Evolutionary conservation across 805 yeast genomes (phyloP).

Genomic region (Dipodascus albidus): DNA sequence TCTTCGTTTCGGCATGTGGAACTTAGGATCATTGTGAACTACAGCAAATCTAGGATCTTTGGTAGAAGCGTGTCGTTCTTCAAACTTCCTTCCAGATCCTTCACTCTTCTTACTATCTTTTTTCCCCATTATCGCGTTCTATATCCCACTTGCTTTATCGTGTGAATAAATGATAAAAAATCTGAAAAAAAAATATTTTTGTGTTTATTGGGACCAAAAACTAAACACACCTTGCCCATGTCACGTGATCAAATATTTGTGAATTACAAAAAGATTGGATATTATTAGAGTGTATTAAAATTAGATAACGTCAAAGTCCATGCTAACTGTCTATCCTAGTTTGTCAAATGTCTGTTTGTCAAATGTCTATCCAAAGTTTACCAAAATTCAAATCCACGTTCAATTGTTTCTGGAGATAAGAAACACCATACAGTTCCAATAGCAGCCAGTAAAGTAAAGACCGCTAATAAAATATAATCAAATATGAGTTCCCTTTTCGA

Average conservation of each 20-base stretch:
- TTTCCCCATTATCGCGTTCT: background rate
- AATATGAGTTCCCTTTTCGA: constrained; percentile 28
- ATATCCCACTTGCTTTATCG: background rate
- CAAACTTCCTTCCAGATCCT: too few species aligned
- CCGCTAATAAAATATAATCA: constrained; percentile 33
- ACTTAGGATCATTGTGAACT: constrained; percentile 81
- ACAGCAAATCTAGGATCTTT: constrained; percentile 67
- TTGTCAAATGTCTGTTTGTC: too few species aligned
- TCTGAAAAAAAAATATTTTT: background rate
- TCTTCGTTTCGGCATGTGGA: constrained; percentile 59
- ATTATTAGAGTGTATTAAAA: too few species aligned
- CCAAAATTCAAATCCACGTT: background rate
- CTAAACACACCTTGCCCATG: background rate
- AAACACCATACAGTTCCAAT: constrained; percentile 36
- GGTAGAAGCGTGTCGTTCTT: constrained; percentile 27
- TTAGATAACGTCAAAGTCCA: too few species aligned
- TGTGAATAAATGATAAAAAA: too few species aligned
- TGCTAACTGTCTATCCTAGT: too few species aligned
- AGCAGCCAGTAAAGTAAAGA: constrained; percentile 39
- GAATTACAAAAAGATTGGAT: too few species aligned
- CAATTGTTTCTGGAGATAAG: background rate
- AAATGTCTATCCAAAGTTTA: background rate
- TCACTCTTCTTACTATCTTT: background rate
- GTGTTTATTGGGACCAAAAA: background rate
- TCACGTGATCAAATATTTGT: too few species aligned